phyloP scores from a whole-genome alignment of 83 land plant species.

The Thuja plicata region DNA sequence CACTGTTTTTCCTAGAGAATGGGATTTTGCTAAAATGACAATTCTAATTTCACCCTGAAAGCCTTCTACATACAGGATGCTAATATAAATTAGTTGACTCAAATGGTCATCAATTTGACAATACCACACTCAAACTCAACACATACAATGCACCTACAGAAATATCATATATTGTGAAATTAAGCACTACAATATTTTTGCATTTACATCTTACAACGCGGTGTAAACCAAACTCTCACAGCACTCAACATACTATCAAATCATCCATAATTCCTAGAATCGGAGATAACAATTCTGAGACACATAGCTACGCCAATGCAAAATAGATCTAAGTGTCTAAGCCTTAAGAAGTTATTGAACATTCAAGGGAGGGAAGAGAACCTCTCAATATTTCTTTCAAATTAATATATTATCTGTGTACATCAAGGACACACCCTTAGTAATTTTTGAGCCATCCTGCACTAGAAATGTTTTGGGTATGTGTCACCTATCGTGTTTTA shows the following conservation, averaged over 20 bases:
- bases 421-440: too few relatives aligned
- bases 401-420: background rate
- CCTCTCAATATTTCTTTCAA: background rate
- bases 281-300: background rate
- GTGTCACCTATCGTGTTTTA: too few relatives aligned
- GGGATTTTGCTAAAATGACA: background rate
- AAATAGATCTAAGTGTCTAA: background rate
- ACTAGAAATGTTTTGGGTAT: too few relatives aligned
- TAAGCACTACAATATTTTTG: background rate
- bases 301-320: background rate
- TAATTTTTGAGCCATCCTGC: too few relatives aligned
- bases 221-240: background rate
- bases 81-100: background rate
- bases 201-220: background rate
- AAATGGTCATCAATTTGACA: background rate
- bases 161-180: background rate
- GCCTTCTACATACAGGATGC: background rate
- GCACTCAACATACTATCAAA: background rate
- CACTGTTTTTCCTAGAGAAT: background rate
- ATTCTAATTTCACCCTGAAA: background rate
- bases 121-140: background rate
- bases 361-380: background rate
- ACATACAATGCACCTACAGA: background rate
- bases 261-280: background rate
- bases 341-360: background rate